Conservation (phyloP, 2,329 filamentous ascomycete genomes). For the Microcyclospora pomicola region DNA sequence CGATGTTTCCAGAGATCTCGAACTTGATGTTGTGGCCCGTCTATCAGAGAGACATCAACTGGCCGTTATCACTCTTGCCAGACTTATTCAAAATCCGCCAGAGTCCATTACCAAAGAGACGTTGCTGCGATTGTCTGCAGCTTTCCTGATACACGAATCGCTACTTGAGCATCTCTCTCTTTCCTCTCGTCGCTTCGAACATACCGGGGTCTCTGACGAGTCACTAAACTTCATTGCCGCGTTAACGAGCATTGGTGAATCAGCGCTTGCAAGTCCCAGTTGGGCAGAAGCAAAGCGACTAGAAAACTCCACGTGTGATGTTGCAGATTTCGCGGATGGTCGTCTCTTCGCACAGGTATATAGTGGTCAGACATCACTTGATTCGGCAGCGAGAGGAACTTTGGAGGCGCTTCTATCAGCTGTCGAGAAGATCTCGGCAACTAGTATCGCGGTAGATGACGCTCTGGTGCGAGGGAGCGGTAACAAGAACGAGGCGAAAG, state of each 20-base stretch:
- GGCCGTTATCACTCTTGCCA: constrained; percentile 13
- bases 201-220: constrained; percentile 2
- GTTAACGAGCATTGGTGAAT: constrained; percentile 26
- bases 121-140: constrained; percentile 7
- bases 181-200: constrained; percentile 15
- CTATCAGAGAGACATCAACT: constrained; percentile 17
- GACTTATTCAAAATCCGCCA: constrained; percentile 6
- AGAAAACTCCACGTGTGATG: constrained; percentile 26
- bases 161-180: constrained; percentile 18
- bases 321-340: constrained; percentile 44
- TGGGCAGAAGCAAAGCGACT: too few relatives aligned
- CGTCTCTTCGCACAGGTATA: constrained; percentile 27
- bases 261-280: constrained; percentile 2
- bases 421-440: constrained; percentile 3
- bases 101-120: constrained; percentile 1
- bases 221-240: constrained; percentile 10
- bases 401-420: constrained; percentile 14
- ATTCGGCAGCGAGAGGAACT: constrained; percentile 8
- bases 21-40: constrained; percentile 6
- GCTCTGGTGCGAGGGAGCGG: constrained; percentile 2
- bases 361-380: constrained; percentile 1
- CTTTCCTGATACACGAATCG: constrained; percentile 19
- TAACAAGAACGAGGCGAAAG: not conserved
- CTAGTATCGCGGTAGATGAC: not conserved
- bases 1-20: constrained; percentile 7